Evolutionary conservation across 2,329 filamentous ascomycete genomes (phyloP).

Genomic region (Diplocarpon mali): DNA sequence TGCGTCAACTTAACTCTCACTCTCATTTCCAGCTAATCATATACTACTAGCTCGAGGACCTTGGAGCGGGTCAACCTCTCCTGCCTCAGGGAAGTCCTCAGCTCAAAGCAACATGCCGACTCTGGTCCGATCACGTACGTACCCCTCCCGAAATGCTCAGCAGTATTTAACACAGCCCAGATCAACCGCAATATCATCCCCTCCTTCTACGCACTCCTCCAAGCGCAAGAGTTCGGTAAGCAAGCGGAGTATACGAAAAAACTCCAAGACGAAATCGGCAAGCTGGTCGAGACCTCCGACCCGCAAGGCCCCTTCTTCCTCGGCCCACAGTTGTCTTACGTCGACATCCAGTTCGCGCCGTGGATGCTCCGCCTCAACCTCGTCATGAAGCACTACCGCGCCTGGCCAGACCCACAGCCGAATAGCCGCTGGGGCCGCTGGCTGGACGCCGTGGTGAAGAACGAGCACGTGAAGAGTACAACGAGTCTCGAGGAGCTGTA

Average conservation of each 20-base stretch:
- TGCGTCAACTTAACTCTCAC: conserved; percentile 26
- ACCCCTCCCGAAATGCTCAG: background rate
- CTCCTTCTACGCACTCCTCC: conserved; percentile 62
- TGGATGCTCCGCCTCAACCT: conserved; percentile 31
- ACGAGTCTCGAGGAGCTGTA: conserved; percentile 42
- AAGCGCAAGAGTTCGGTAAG: conserved; percentile 47
- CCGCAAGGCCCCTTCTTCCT: conserved; percentile 28
- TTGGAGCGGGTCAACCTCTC: conserved; percentile 47
- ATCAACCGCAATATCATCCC: conserved; percentile 70
- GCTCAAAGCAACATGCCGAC: conserved; percentile 58
- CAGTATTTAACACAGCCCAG: conserved; percentile 30
- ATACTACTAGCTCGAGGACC: conserved; percentile 58
- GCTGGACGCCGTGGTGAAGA: conserved; percentile 30
- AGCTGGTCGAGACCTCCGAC: conserved; percentile 28
- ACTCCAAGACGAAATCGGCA: conserved; percentile 53
- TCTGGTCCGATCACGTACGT: conserved; percentile 72
- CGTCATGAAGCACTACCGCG: conserved; percentile 30
- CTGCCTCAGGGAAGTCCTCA: conserved; percentile 55
- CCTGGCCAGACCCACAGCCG: conserved; percentile 28
- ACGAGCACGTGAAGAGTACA: conserved; percentile 29
- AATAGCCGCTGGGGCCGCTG: conserved; percentile 29
- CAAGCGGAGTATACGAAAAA: conserved; percentile 48
- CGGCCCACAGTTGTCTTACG: conserved; percentile 27
- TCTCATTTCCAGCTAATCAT: background rate
- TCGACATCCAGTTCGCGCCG: conserved; percentile 31